Conservation (phyloP, 306 rosid species). For the Vigna radiata region DNA sequence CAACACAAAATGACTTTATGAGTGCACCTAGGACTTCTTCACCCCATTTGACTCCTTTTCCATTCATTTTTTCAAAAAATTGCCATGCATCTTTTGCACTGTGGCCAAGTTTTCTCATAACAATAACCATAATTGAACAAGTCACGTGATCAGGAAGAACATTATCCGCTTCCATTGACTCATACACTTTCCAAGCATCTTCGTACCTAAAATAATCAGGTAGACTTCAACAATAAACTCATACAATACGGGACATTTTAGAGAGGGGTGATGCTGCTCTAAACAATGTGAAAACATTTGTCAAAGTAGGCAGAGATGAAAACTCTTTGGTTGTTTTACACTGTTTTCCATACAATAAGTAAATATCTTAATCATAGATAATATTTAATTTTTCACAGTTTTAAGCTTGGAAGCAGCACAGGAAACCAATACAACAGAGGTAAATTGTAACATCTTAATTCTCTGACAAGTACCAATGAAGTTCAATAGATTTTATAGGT, state of each 20-base stretch:
- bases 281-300: not conserved
- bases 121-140: conserved; percentile 73
- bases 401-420: conserved; percentile 9
- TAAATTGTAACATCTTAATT: conserved; percentile 32
- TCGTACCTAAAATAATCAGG: conserved; percentile 62
- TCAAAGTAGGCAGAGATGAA: not conserved
- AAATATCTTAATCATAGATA: not conserved
- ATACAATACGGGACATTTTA: conserved; percentile 6
- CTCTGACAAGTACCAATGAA: conserved; percentile 23
- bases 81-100: conserved; percentile 87
- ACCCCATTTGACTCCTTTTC: conserved; percentile 84
- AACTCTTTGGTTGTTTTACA: not conserved
- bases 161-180: conserved; percentile 77
- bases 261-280: not conserved
- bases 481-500: not conserved
- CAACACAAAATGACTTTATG: conserved; percentile 81
- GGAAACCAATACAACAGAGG: not conserved
- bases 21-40: conserved; percentile 82
- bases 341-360: not conserved
- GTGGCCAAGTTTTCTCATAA: conserved; percentile 79
- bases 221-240: conserved; percentile 30
- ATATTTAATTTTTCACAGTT: not conserved
- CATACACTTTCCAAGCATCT: conserved; percentile 78
- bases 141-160: conserved; percentile 83
- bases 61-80: conserved; percentile 85